Evolutionary conservation across 2,329 filamentous ascomycete species (phyloP), one percentile per base, ranked within the genome.

Genomic region (Dactylellina drechsleri): DNA sequence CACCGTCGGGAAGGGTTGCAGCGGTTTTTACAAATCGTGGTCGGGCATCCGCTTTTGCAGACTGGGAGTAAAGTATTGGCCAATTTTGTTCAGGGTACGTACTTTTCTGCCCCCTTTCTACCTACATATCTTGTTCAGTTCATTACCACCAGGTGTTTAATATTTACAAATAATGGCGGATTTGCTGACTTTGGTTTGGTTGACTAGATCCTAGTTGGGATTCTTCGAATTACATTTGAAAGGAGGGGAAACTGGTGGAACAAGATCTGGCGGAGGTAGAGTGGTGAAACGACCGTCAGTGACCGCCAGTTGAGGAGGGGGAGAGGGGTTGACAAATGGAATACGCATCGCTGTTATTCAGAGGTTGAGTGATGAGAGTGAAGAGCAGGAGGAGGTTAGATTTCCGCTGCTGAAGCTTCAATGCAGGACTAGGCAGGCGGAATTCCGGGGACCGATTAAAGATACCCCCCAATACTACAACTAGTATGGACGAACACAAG

Each of bases 21-120:
- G 85, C 89, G 96, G 81, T 99, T 99, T 82, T 84, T 99, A 81
- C 93, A 95, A 87, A 98, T 98, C 81, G 95, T 99, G 10, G 95
- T 97, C 0, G 94, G 95, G 0, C 95, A 99, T 83, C 95, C 95
- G 79, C 85, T 99, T 80, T 84, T 99, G 83, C 95, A 99, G 87
- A 99, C 95, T 31, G 95, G 95, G 61, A 97, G 93, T 83, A 97
- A 98, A 84, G 95, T 99, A 71, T 83, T 99, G 80, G 94, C 93
- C 12, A 92, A 92, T 31, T 99, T 98, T 85, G 93, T 99, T 81
- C 95, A 99, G 84, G 95, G 93, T 96, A 81, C 80, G 86, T 28
- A 28, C 26, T 28, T 7, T 28, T 28, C 26, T 28, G 3, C 26
- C 26, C 7, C 26, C 26, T 7, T 28, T 58, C 15, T 31, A 47